phyloP scores from a whole-genome alignment of 2,329 filamentous ascomycete genomes.

The Septoria petroselini region DNA sequence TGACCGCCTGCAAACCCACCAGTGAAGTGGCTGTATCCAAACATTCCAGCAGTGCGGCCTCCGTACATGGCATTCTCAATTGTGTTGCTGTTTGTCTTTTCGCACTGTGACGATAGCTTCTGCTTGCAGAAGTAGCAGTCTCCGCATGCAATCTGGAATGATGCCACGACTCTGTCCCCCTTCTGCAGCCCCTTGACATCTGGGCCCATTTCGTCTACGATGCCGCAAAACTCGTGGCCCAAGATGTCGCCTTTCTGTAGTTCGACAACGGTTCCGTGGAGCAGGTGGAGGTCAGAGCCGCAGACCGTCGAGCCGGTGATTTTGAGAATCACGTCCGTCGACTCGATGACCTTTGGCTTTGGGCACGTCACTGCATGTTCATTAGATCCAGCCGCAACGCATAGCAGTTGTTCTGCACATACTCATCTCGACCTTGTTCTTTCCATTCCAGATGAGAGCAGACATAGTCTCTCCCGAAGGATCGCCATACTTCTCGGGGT shows the following conservation, averaged over 20 bases:
- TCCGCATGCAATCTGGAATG: constrained; percentile 75
- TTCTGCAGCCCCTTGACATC: constrained; percentile 45
- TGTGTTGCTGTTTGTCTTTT: constrained; percentile 72
- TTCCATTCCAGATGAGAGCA: constrained; percentile 77
- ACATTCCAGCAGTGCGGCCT: constrained; percentile 65
- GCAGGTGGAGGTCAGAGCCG: constrained; percentile 59
- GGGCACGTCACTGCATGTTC: constrained; percentile 54
- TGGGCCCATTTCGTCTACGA: constrained; percentile 48
- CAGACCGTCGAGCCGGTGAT: constrained; percentile 66
- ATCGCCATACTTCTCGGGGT: constrained; percentile 52
- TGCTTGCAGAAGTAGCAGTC: constrained; percentile 74
- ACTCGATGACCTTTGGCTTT: constrained; percentile 69
- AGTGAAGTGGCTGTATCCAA: constrained; percentile 65
- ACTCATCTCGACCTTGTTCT: constrained; percentile 67
- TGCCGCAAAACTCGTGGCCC: constrained; percentile 53
- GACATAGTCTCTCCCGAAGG: constrained; percentile 61
- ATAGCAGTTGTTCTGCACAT: constrained; percentile 13
- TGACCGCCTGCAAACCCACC: constrained; percentile 86
- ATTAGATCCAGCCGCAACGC: constrained; percentile 10
- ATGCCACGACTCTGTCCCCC: constrained; percentile 67
- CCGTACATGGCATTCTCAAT: constrained; percentile 75
- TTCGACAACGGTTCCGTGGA: constrained; percentile 50
- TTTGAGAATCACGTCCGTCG: constrained; percentile 73
- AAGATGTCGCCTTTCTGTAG: constrained; percentile 52
- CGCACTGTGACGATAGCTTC: constrained; percentile 76